Evolutionary conservation across 2,329 filamentous ascomycete genomes (phyloP).

Genomic region (Apiospora pterosperma): DNA sequence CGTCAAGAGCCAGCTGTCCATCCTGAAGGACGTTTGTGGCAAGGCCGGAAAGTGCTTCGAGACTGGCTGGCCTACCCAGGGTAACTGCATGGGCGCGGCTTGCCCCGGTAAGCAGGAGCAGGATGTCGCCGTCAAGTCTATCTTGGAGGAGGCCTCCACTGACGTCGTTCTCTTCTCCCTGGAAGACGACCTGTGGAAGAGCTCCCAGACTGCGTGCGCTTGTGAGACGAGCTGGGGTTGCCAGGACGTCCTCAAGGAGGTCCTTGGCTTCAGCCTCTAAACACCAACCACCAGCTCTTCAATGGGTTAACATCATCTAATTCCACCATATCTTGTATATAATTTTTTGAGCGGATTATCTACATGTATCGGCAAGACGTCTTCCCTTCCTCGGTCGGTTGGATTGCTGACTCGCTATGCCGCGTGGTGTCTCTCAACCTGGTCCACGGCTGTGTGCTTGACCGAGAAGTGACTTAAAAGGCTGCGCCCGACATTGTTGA

Average conservation of each 20-base stretch:
- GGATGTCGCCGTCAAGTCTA: constrained; percentile 66
- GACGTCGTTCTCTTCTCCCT: constrained; percentile 80
- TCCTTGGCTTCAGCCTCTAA: not conserved
- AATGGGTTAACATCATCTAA: not conserved
- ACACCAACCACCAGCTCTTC: not conserved
- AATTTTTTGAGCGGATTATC: constrained; percentile 1
- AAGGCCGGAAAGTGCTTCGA: constrained; percentile 80
- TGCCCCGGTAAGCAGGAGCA: constrained; percentile 67
- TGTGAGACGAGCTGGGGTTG: constrained; percentile 84
- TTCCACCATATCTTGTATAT: constrained; percentile 11
- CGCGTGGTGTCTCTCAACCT: not conserved
- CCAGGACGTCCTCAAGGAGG: constrained; percentile 42
- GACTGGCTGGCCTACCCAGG: constrained; percentile 80
- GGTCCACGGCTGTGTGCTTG: not conserved
- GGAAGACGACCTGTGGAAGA: constrained; percentile 81
- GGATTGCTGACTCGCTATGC: not conserved
- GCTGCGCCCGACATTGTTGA: not conserved
- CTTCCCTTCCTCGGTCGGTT: not conserved
- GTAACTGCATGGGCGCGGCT: constrained; percentile 68
- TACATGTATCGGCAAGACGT: not conserved
- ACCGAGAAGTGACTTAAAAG: not conserved
- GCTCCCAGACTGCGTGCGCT: constrained; percentile 52
- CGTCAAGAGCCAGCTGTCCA: constrained; percentile 67
- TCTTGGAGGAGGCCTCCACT: constrained; percentile 62
- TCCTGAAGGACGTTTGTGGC: constrained; percentile 69